A percentile compares a stretch with the other conserved stretches of the same genome.
Evolutionary conservation across 1,139 yeast genomes (phyloP).

Genomic region (Spathaspora jeffriesii): DNA sequence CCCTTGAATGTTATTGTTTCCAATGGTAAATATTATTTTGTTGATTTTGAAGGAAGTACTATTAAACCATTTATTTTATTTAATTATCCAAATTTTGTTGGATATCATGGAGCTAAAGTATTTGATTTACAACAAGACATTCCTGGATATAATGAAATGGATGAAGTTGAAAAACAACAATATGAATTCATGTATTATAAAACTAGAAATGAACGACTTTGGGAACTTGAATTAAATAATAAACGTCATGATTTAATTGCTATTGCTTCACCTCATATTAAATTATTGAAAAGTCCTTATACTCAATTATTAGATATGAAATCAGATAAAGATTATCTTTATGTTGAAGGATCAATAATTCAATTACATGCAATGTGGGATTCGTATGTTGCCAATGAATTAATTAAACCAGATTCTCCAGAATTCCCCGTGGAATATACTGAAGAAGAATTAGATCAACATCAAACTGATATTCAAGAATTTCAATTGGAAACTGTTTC

Average conservation of each 20-base stretch:
- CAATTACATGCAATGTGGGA: constrained; percentile 81
- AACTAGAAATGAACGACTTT: constrained; percentile 87
- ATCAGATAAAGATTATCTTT: constrained; percentile 60
- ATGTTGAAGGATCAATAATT: constrained; percentile 65
- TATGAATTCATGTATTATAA: constrained; percentile 84
- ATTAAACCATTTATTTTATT: constrained; percentile 82
- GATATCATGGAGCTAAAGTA: constrained; percentile 86
- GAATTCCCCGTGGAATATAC: constrained; percentile 64
- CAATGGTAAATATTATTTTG: constrained; percentile 47
- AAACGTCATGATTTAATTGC: constrained; percentile 68
- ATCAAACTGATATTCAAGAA: constrained; percentile 58
- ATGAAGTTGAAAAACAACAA: constrained; percentile 74
- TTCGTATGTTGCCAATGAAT: constrained; percentile 60
- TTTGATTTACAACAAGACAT: constrained; percentile 74
- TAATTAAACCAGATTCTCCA: constrained; percentile 46
- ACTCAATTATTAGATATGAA: constrained; percentile 66
- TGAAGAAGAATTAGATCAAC: constrained; percentile 54
- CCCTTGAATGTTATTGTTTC: constrained; percentile 74
- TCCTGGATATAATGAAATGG: constrained; percentile 65
- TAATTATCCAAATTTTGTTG: constrained; percentile 78
- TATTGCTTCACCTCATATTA: constrained; percentile 76
- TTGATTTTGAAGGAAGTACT: constrained; percentile 81
- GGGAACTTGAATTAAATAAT: constrained; percentile 77
- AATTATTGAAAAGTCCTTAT: constrained; percentile 66
- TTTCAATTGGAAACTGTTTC: constrained; percentile 69